Evolutionary conservation across 192 early-diverging fungal genomes (phyloP), one percentile per base, ranked within the genome.

Genomic region (Helicostylum pulchrum): DNA sequence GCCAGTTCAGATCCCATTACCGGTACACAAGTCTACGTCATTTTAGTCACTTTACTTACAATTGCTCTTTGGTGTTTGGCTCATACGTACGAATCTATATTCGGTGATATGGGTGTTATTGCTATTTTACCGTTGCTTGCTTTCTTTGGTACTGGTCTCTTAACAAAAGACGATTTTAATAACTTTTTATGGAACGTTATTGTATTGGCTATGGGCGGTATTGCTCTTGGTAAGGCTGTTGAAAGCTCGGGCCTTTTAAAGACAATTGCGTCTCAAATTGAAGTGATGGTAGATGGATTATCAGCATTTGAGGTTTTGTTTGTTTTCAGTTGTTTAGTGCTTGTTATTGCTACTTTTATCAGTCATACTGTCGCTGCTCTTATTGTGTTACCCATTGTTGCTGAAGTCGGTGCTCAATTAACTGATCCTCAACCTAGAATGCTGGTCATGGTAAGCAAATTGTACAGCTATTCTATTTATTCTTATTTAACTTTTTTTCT

Each of bases 91-190:
- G 87, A 92, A 62, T 69, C 60, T 31, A 62, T 92, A 12, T 80
- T 98, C 68, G 96, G 96, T 43, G 94, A 96, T 68, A 98, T 98
- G 96, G 96, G 96, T 32, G 79, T 96, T 7, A 87, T 96, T 69
- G 96, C 96, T 2, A 87, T 98, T n/a, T 36, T 96, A 14, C 96
- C 96, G 20, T 78, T 98, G 20, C 80, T 96, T 49, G 78, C 81
- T 46, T 90, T 98, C 76, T 98, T 92, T 78, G 94, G 92, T 12
- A 86, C 91, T 10, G 94, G 92, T 11, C 76, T 98, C 5, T 77
- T 98, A 65, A 89, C 87, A 61, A 98, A 98, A 68, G 96, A 98
- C 60, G 96, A 98, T 65, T 96, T 93, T 66, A 95, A 98, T 80
- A 91, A 91, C 80, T 93, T 96, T 77, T 76, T 94, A 65, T 98